phyloP scores from a whole-genome alignment of 306 rosid genomes.

The Bauhinia variegata region DNA sequence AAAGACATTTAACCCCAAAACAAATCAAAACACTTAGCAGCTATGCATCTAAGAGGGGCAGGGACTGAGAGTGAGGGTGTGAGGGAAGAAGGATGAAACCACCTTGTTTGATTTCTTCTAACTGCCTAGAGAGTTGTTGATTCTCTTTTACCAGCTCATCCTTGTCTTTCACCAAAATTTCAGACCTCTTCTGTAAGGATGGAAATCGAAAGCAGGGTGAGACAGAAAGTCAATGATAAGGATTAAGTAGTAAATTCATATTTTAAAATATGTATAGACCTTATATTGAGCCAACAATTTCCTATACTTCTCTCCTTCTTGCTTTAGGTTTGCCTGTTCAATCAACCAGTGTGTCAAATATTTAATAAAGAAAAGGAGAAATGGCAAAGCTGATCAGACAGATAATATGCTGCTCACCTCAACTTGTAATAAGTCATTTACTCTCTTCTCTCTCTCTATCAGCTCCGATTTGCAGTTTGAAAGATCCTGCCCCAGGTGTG shows the following conservation, averaged over 20 bases:
- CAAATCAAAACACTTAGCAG: background rate
- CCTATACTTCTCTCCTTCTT: conserved; percentile 69
- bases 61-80: background rate
- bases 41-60: too few species aligned
- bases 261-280: conserved; percentile 47
- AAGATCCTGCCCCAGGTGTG: conserved; percentile 68
- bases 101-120: conserved; percentile 92
- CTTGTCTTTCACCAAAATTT: conserved; percentile 62
- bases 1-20: conserved; percentile 17
- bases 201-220: conserved; percentile 6
- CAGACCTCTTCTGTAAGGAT: conserved; percentile 59
- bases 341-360: conserved; percentile 24
- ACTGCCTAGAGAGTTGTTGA: conserved; percentile 73
- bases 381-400: conserved; percentile 2
- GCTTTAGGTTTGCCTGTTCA: conserved; percentile 66
- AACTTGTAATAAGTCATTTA: conserved; percentile 53
- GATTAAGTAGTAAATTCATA: background rate
- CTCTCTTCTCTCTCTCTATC: conserved; percentile 66
- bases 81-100: background rate
- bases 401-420: conserved; percentile 59
- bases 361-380: conserved; percentile 2
- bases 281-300: conserved; percentile 51
- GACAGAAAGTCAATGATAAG: background rate
- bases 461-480: conserved; percentile 66
- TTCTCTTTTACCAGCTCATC: conserved; percentile 70